Evolutionary conservation across 2,329 filamentous ascomycete species (phyloP), one percentile per base, ranked within the genome.

Genomic region (Pseudogymnoascus sp.): DNA sequence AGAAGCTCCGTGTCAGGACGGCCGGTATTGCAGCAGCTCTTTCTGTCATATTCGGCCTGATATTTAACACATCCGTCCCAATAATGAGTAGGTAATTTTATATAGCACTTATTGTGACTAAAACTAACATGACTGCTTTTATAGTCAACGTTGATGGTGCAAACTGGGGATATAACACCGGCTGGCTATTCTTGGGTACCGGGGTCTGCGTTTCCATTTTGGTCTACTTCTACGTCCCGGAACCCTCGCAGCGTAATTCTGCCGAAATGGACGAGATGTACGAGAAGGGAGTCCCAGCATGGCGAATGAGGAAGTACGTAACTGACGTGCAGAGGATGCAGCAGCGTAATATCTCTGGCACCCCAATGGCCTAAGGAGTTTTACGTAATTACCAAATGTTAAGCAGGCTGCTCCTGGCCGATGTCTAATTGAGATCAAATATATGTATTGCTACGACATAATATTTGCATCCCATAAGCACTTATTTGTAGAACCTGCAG

Each of bases 191-290:
- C 45, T 61, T 63, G 3, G 66, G 63, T 35, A 61, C 61, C 14
- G 67, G 67, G 9, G 23, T 63, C 9, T 42, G 61, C 28, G 61
- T 62, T 19, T 55, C 60, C 12, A 33, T 68, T 11, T 19, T 66
- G 23, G 62, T 68, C 25, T 68, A 58, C 38, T 64, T 68, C n/a
- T 67, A 55, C 14, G 64, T 68, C 45, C 67, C 67, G 8, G 67
- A 69, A 61, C 65, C 67, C n/a, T 64, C 67, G 8, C 63, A 58
- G 42, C 66, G 67, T 35, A 68, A 67, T 60, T 25, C 64, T 16
- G 68, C 68, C 42, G 68, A 69, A 62, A 55, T 69, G 58, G 68
- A 69, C 35, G 68, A 69, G 63, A 64, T 69, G 60, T 69, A 65
- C 38, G 66, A 67, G 55, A 67, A 67, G 52, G 58, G 61, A 1